Evolutionary conservation across 2,329 filamentous ascomycete species (phyloP), one percentile per base, ranked within the genome.

Genomic region (Cadophora sp.): DNA sequence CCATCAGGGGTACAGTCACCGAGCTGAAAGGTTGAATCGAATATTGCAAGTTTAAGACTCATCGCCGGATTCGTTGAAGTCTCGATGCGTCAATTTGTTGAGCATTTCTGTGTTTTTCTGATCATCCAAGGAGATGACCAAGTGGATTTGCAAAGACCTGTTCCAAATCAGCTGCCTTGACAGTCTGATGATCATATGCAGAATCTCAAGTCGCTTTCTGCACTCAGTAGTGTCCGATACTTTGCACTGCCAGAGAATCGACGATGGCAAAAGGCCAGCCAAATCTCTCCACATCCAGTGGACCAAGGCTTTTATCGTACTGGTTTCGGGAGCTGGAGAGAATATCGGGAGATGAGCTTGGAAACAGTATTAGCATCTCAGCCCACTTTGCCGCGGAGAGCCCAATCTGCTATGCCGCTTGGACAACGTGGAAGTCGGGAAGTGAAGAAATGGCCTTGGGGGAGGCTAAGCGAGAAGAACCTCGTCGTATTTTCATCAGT

Each of bases 1-100:
- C 81, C 3, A 88, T 89, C 59, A 78, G 74, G 62, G 85, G 85
- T 0, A 77, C 81, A 72, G 72, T 72, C n/a, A 82, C 82, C 2
- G 82, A 86, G 76, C 47, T 64, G 62, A 64, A 62, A 20, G 24
- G n/a, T 16, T 56, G 24, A 33, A 20, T 16, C 6, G 13, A 22
- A 1, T 13, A 22, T 4, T 20, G 7, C 9, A 22, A 22, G 9
- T 4, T 13, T 39, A 39, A 39, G 36, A 39, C 8, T 5, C 2
- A 39, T 13, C 36, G 36, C 36, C 11, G 36, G 11, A 39, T 2
- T 39, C 8, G 30, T 39, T 5, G 36, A 39, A 39, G 2, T 39
- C 36, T 13, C 36, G 36, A 7, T 13, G 2, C 36, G 36, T 39
- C 20, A 48, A 20, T 6, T 8, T 13, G n/a, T 22, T 11, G 24